Percentiles rank a stretch among this genome's conserved stretches.
Evolutionary conservation across 2,329 filamentous ascomycete species (phyloP).

Genomic region (Pleomassaria siparia): DNA sequence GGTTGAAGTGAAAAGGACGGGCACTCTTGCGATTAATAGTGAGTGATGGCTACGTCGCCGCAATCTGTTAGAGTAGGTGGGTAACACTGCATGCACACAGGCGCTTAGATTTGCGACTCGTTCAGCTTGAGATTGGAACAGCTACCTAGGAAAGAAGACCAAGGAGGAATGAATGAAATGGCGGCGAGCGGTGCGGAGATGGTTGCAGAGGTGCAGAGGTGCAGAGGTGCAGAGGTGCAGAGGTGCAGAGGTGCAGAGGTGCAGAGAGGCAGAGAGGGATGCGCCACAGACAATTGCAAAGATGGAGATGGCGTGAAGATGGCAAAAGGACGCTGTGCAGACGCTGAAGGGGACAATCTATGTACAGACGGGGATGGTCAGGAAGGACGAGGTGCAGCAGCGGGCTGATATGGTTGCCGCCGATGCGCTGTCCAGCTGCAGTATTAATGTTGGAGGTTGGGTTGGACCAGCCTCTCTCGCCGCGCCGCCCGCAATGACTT

Average conservation of each 20-base stretch:
- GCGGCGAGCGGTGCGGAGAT: slow-evolving; percentile 2
- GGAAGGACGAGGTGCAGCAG: background rate
- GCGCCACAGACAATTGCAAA: background rate
- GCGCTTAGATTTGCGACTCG: slow-evolving; percentile 2
- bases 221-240: slow-evolving; percentile 3
- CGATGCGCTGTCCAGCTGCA: slow-evolving; percentile 1
- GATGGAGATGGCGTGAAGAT: background rate
- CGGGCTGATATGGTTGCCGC: slow-evolving; percentile 2
- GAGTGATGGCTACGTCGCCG: slow-evolving; percentile 1
- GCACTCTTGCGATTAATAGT: slow-evolving; percentile 7
- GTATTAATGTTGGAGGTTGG: slow-evolving; percentile 1
- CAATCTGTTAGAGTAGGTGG: background rate
- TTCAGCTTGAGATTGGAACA: background rate
- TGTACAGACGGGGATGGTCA: background rate
- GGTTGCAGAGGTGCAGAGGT: slow-evolving; percentile 5
- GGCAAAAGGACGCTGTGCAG: background rate
- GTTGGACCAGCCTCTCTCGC: background rate
- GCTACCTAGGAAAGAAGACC: slow-evolving; percentile 11
- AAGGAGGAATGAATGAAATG: background rate
- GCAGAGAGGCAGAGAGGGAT: slow-evolving; percentile 4
- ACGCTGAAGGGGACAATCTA: slow-evolving; percentile 1
- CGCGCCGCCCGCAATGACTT: background rate
- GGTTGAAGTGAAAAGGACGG: slow-evolving; percentile 4
- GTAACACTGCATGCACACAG: background rate
- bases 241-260: slow-evolving; percentile 7